Conservation (phyloP, 1,284 basidiomycete species). For the Afroboletus lepidellus region DNA sequence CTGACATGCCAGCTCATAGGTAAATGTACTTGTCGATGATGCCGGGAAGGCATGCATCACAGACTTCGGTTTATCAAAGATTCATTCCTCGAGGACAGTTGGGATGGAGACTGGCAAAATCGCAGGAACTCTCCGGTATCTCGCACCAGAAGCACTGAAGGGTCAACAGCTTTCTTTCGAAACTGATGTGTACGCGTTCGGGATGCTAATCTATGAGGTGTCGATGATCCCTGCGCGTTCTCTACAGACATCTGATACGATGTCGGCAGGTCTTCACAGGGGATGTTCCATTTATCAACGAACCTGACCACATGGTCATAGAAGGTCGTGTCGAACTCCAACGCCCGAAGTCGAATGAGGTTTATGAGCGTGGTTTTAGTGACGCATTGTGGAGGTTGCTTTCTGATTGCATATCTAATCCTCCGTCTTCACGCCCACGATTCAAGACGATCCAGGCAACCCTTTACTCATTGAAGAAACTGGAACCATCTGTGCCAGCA, state of each 20-base stretch:
- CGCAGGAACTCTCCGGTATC: slow-evolving; percentile 1
- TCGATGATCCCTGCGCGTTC: not conserved
- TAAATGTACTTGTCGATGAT: slow-evolving; percentile 8
- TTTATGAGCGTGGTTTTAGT: not conserved
- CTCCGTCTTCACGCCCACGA: not conserved
- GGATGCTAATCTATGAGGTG: slow-evolving; percentile 8
- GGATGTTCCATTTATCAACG: slow-evolving; percentile 1
- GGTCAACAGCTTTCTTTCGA: slow-evolving; percentile 4
- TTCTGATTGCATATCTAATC: not conserved
- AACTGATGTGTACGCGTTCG: slow-evolving; percentile 4
- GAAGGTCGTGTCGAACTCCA: not conserved
- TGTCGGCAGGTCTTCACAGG: not conserved
- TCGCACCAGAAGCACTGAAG: slow-evolving; percentile 2
- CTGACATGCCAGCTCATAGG: not conserved
- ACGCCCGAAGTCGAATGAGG: not conserved
- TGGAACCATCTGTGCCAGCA: not conserved
- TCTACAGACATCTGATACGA: not conserved
- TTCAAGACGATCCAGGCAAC: not conserved
- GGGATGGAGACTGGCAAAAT: not conserved
- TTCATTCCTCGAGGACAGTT: not conserved
- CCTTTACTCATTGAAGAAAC: not conserved
- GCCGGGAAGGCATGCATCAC: slow-evolving; percentile 8
- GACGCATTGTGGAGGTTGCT: slow-evolving; percentile 1
- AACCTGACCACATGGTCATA: not conserved
- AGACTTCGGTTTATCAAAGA: slow-evolving; percentile 4